Base-by-base conservation (phyloP, 331 rosid genomes). In the Arachis monticola region DNA sequence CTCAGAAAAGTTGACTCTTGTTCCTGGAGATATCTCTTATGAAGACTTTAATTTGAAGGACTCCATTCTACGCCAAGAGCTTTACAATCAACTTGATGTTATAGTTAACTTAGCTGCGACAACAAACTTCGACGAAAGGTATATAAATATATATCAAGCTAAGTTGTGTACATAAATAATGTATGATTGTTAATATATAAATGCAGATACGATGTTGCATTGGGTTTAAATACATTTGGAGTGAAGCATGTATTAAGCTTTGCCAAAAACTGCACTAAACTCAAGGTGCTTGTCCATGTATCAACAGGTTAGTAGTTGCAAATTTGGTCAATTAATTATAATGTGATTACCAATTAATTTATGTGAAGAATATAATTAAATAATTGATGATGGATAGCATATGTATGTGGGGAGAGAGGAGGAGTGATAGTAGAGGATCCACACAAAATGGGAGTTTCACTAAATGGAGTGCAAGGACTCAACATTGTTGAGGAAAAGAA, bases 61-160 rank as follows among this genome's bases (percentile, higher is more conserved):
- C 14, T 61, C 83, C 1, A 42, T 40, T 59, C 61, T 92, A 58
- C 81, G 70, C 40, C 76, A 89, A 46, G 89, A 92, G 74, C 72
- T 92, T 44, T 55, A 7, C 66, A 70, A 38, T 31, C 64, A 83
- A 60, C 48, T 61, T 22, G 86, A 92, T 77, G 77, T 75, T 48
- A 83, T 92, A 42, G 81, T 89, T 10, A 86, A 92, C 65, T 76
- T 88, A n/a, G 96, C 97, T 58, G 97, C 97, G 8, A 87, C 88
- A 3, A 92, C 97, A 8, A 82, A 86, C 60, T 92, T 92, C 55
- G 90, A 92, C 40, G 93, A 89, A 71, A 89, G 97, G 97, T 81
- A 57, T 6, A 42, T 42, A 42, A 42, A 3, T 6, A 1, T 45
- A 32, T 27, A 14, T n/a, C n/a, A n/a, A n/a, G n/a, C n/a, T n/a